Evolutionary conservation across 441 rosid genomes (phyloP), one percentile per base, ranked within the genome.

Genomic region (Theobroma grandiflorum): DNA sequence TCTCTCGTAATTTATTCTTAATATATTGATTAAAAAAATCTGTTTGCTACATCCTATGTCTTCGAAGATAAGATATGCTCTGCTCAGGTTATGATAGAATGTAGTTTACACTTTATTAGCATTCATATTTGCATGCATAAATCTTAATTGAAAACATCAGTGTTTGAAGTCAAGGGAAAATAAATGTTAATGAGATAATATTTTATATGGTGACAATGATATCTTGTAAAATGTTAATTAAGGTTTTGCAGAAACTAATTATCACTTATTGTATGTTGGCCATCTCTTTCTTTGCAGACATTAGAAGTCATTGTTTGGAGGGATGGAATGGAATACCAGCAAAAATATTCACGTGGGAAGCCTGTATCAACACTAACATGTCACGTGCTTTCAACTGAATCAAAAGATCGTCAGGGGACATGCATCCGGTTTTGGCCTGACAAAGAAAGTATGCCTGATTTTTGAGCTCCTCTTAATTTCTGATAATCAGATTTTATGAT

Each of bases 301-400:
- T 78, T 97, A 85, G 98, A 95, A 85, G 95, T 95, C 78, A 92
- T 92, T 66, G 96, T 97, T 75, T 92, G 98, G 96, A 94, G 98
- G 78, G 92, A 95, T 74, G 96, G 96, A 82, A 90, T 87, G 90
- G 98, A 92, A 83, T 92, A 88, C 87, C 85, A 75, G 63, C 99
- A 97, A 82, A 91, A 86, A 79, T 97, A 97, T 86, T 90, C 96
- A 80, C 96, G 95, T 43, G 99, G 99, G 78, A 97, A 91, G 85
- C 98, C 99, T 72, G 78, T 90, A 73, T 88, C 97, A 3, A 66
- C 85, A 72, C 87, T 97, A 40, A 90, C 90, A 49, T 80, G 91
- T 80, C 87, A 77, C 81, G 86, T 78, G 20, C 96, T 92, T 70
- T 89, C 95, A 40, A 85, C 72, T 78, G 99, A 93, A 79, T 88